Evolutionary conservation across 2,329 filamentous ascomycete species (phyloP), one percentile per base, ranked within the genome.

Genomic region (Sordariomycetes sp.): DNA sequence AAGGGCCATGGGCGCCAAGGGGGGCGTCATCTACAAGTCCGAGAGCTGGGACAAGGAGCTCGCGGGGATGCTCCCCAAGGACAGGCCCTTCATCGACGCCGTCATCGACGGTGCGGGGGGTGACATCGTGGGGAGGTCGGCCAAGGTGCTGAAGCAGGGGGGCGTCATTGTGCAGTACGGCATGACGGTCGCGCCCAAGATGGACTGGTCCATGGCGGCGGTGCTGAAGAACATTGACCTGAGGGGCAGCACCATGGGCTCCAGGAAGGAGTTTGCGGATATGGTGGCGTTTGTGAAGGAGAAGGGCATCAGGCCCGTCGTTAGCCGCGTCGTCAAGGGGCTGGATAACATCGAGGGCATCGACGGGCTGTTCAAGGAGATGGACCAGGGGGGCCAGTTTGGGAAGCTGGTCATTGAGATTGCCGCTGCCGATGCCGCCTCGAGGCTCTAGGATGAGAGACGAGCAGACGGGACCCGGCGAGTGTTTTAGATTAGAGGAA

Each of bases 101-200:
- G 85, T 97, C 53, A 80, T 97, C 62, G 94, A 97, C 70, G 92
- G 94, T 1, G 91, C 92, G 0, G 92, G 92, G 2, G 91, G 90
- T 1, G 86, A 95, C 70, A 77, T 96, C 51, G 80, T 95, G n/a
- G 74, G 77, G 42, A 86, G 84, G 67, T 79, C 81, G 1, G 73
- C 77, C 53, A 83, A 76, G 65, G 66, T 96, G 56, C 74, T 97
- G 56, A 91, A 89, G 80, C 70, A 79, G 1, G 92, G 94, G 6
- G 94, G 91, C 57, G 78, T 92, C n/a, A 85, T 97, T 59, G 81
- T 85, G 1, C 76, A 85, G 62, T 97, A 97, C 68, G 92, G 94
- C 60, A 96, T 97, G 92, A 97, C 92, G 0, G 74, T 88, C 2
- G 75, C 77, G 0, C 91, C 92, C 1, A 89, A 86, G 72, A 92